Percentiles rank a stretch among this genome's conserved stretches.
phyloP scores from a whole-genome alignment of 345 rosid genomes.

The Capsella bursapastoris region DNA sequence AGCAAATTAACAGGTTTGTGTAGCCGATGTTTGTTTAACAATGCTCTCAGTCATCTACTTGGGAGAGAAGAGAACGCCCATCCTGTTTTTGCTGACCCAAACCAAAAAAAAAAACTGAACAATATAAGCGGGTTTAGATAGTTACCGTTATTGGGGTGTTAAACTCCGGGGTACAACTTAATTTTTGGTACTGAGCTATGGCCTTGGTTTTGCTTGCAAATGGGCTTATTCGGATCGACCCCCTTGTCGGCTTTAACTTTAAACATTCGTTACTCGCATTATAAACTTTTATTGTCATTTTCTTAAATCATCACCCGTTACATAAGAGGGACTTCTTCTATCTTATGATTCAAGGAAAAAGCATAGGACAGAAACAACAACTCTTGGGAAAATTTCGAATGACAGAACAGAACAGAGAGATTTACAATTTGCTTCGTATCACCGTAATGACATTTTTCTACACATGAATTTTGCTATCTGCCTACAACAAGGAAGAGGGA shows the following conservation, averaged over 20 bases:
- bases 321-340: background rate
- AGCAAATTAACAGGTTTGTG: too few species aligned
- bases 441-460: background rate
- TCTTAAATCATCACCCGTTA: background rate
- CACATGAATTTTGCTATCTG: conserved; percentile 13
- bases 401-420: background rate
- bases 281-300: background rate
- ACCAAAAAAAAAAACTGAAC: too few species aligned
- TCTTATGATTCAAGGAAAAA: background rate
- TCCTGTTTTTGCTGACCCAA: too few species aligned
- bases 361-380: background rate
- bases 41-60: too few species aligned
- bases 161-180: too few species aligned
- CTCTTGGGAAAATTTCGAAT: background rate
- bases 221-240: background rate
- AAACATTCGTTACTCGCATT: background rate
- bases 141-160: too few species aligned
- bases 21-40: too few species aligned
- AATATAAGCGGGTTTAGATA: too few species aligned
- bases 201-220: background rate
- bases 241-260: background rate
- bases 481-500: background rate
- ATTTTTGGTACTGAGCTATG: background rate
- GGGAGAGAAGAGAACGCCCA: too few species aligned
- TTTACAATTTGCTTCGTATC: conserved; percentile 3